Evolutionary conservation across 2,329 filamentous ascomycete genomes (phyloP), one percentile per base, ranked within the genome.

Genomic region (Alternaria arbusti): DNA sequence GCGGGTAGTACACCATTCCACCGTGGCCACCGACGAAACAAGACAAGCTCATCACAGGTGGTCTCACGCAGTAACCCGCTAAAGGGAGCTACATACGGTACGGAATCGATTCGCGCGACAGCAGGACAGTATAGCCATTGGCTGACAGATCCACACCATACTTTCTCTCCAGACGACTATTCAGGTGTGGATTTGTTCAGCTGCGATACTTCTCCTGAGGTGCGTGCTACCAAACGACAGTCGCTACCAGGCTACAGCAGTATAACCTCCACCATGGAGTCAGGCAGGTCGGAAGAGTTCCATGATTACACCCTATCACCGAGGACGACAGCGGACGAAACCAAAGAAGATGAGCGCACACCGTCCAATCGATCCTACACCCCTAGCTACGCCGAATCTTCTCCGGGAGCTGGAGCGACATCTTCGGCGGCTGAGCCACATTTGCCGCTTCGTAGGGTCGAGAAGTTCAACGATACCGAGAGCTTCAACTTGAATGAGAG

Each of bases 401-500:
- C 10, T n/a, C 3, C n/a, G 28, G 15, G 8, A 13, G 7, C 8
- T 6, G 2, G 28, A 54, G 15, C 13, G 2, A 8, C n/a, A 8
- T 11, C 25, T 1, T 8, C n/a, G 22, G 3, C n/a, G 17, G n/a
- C 26, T 17, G 17, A 10, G n/a, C n/a, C 7, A 6, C 1, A 15
- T 12, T 11, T 4, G n/a, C n/a, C n/a, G 25, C 47, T 50, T 22
- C 25, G 26, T 22, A 26, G n/a, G 6, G 11, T 22, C 2, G n/a
- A 30, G 26, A 30, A 50, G 11, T 30, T 50, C 17, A 20, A 7
- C 0, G 10, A 28, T 1, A 10, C 17, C 17, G n/a, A 50, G 10
- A 28, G 12, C 15, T 20, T 23, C 15, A 12, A 13, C 4, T 3
- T 1, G 1, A 5, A 50, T 0, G 6, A 0, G 22, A 5, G 9